Evolutionary conservation across 108 stramenopile species (phyloP), one percentile per base, ranked within the genome.

Genomic region (Cyclotella choctawhatcheeana): DNA sequence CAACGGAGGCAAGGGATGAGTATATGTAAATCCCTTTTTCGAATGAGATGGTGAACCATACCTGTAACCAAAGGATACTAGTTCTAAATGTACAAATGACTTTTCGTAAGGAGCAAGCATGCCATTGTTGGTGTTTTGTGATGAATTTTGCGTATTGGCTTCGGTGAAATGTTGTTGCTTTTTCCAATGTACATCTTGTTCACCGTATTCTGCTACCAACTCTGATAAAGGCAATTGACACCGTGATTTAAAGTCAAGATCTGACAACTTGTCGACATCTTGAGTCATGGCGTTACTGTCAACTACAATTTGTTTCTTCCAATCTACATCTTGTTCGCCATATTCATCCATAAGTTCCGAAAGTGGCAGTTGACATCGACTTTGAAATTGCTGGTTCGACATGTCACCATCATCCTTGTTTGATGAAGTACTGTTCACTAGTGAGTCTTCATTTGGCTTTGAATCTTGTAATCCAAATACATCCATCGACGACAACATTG

Each of bases 41-140:
- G 71, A 64, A 31, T 86, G 67, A 13, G 86, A 43, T 5, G 94
- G 94, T 21, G 82, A 89, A 20, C 90, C 87, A 74, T 91, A 83
- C 26, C 64, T 80, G 58, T 86, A 89, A 5, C 94, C 94, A 77
- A 92, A 95, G 16, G 90, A 91, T 18, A 67, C 54, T 8, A 95
- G 69, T 50, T 85, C 81, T 10, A 95, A 50, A 61, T 92, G 94
- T 22, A 95, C 86, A 14, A 87, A 90, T 20, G 94, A 89, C 61
- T 91, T 91, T 16, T 85, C 88, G 40, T 76, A 64, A 10, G 55
- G 76, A 13, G 81, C 86, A 30, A 95, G 75, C 73, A 71, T 81
- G 43, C 71, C 85, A 16, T 64, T 67, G 24, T 54, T 45, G 14
- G 18, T 69, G 44, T 30, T 52, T 44, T 32, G 5, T 35, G 66